Base-by-base conservation (phyloP, 2,329 filamentous ascomycete genomes). In the Alternaria longipes region DNA sequence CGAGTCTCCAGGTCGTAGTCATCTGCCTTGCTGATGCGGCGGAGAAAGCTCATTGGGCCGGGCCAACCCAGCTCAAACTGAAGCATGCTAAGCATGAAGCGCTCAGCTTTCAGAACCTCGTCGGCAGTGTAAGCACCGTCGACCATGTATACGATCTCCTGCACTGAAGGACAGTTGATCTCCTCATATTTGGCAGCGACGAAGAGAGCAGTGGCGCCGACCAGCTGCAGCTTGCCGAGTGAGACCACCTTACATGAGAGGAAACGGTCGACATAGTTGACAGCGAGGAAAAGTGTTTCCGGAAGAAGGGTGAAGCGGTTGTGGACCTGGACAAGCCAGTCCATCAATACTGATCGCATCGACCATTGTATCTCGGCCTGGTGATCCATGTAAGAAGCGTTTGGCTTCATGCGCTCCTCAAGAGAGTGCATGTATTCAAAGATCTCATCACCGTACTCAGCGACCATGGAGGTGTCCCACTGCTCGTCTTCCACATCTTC, bases 311-410 rank as follows among this genome's bases (percentile, higher is more conserved):
- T 88, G 82, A 99, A 99, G 36, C 95, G 92, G 70, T 90, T 88
- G 78, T 99, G 95, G 30, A 99, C 95, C 79, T 99, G 94, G 47
- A 98, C 91, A 44, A 99, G 85, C 95, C 95, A 99, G 79, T 98
- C 95, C 89, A 99, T 96, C 56, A 99, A 85, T 22, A 98, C 93
- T 6, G 93, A 91, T 47, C 95, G 92, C 95, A 98, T 99, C 3
- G 94, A 97, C 95, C 95, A 99, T 77, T 97, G 92, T 59, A 99
- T 96, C 79, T 98, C 94, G n/a, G 91, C 90, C 79, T 99, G 95
- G 68, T 91, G 89, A 64, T 97, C 93, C 94, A 99, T 99, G 84
- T 99, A 99, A 77, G 95, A 88, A 4, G 93, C 85, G 73, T 95
- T 94, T 1, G 95, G 95, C 41, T 94, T 84, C 88, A 97, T 91